Evolutionary conservation across 768 basidiomycete species (phyloP).

Genomic region (Lactifluus hygrophoroides): DNA sequence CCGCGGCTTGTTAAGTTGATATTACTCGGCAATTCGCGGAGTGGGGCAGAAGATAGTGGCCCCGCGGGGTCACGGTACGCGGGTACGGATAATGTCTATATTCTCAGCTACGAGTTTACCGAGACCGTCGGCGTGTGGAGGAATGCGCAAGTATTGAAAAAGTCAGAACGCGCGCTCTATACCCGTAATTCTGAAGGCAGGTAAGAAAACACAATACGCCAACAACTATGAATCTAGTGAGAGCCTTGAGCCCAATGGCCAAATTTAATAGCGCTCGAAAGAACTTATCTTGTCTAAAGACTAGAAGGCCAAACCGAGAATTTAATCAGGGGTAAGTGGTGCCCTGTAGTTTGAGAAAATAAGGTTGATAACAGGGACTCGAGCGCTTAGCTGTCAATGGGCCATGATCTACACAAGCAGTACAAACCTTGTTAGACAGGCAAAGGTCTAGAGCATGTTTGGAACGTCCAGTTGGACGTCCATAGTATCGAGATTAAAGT

Average conservation of each 20-base stretch:
- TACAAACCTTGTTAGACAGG: slow-evolving; percentile 29
- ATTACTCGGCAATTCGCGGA: neutral
- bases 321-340: neutral
- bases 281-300: neutral
- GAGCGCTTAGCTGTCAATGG: slow-evolving; percentile 19
- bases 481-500: slow-evolving; percentile 11
- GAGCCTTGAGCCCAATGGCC: too few relatives aligned
- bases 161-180: neutral
- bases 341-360: neutral
- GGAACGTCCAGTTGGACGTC: too few relatives aligned
- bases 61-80: slow-evolving; percentile 24
- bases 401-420: slow-evolving; percentile 12
- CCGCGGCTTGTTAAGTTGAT: too few relatives aligned
- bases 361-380: neutral
- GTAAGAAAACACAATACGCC: neutral
- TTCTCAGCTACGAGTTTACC: too few relatives aligned
- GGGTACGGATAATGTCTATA: slow-evolving; percentile 32
- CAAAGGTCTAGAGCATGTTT: too few relatives aligned
- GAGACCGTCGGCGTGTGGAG: too few relatives aligned
- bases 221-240: neutral
- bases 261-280: neutral
- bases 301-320: neutral
- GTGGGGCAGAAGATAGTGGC: slow-evolving; percentile 2
- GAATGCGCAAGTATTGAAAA: slow-evolving; percentile 17
- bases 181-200: neutral